A percentile compares a stretch with the other conserved stretches of the same genome.
phyloP scores from a whole-genome alignment of 1,284 basidiomycete species.

The Neonothopanus nambi region DNA sequence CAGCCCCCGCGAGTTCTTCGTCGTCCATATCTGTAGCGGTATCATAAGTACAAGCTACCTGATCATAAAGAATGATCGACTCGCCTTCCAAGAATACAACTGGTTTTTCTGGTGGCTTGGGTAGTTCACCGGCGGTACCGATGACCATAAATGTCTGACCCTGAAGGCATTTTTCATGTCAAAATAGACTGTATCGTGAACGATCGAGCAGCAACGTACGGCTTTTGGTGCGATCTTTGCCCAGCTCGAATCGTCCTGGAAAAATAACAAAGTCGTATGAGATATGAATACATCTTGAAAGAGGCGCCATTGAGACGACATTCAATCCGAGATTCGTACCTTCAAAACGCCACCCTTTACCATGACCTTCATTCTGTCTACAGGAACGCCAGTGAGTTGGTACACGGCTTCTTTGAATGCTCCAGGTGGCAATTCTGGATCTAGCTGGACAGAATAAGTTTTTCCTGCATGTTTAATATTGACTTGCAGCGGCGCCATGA shows the following conservation, averaged over 20 bases:
- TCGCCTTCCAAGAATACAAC: constrained; percentile 81
- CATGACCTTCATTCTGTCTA: constrained; percentile 96
- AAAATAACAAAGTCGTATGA: not conserved
- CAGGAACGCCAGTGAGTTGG: constrained; percentile 82
- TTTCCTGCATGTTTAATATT: constrained; percentile 93
- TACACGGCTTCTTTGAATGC: constrained; percentile 86
- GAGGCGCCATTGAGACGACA: too few relatives aligned
- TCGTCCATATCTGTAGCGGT: constrained; percentile 63
- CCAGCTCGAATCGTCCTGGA: constrained; percentile 84
- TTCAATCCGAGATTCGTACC: constrained; percentile 38
- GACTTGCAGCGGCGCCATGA: constrained; percentile 69
- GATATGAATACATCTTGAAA: too few relatives aligned
- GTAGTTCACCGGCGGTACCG: constrained; percentile 90
- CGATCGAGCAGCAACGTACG: constrained; percentile 41
- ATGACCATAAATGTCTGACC: constrained; percentile 86
- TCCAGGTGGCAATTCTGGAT: constrained; percentile 66
- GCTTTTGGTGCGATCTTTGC: constrained; percentile 80
- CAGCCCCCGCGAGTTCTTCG: constrained; percentile 75
- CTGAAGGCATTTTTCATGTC: not conserved
- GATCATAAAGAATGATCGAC: constrained; percentile 6
- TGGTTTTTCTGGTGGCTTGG: constrained; percentile 79
- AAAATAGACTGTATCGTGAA: not conserved
- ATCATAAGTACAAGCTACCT: not conserved
- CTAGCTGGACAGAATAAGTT: constrained; percentile 63
- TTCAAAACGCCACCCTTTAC: constrained; percentile 93